Evolutionary conservation across 169 alveolate genomes (phyloP).

Genomic region (Eimeria tenella): DNA sequence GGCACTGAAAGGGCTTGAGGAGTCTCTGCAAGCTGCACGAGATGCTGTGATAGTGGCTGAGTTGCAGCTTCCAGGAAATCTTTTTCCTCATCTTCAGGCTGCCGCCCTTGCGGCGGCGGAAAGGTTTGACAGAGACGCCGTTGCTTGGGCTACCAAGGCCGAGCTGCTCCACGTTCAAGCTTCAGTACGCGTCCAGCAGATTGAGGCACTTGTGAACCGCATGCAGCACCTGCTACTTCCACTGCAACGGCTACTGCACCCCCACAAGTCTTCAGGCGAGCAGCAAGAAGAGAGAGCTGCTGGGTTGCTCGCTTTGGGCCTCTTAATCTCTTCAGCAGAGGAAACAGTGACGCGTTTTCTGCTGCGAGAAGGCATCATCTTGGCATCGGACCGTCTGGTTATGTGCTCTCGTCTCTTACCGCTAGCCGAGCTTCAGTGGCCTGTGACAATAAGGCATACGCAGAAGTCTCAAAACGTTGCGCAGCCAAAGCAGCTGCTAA

Average conservation of each 20-base stretch:
- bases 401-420: conserved; percentile 9
- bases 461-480: not conserved
- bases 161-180: conserved; percentile 37
- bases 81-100: conserved; percentile 23
- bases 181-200: not conserved
- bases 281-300: not conserved
- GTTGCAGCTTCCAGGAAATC: conserved; percentile 27
- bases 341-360: not conserved
- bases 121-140: not conserved
- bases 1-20: not conserved
- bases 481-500: not conserved
- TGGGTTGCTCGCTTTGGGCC: conserved; percentile 47
- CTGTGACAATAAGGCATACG: not conserved
- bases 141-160: not conserved
- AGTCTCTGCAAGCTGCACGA: not conserved
- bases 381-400: not conserved
- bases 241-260: not conserved
- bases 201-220: not conserved
- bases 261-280: not conserved
- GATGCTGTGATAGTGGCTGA: conserved; percentile 5
- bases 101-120: not conserved
- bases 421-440: conserved; percentile 49
- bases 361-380: not conserved
- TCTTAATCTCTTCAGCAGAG: conserved; percentile 14
- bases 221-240: conserved; percentile 38